Evolutionary conservation across 148 eudicot genomes (phyloP).

Genomic region (Euryodendron excelsum): DNA sequence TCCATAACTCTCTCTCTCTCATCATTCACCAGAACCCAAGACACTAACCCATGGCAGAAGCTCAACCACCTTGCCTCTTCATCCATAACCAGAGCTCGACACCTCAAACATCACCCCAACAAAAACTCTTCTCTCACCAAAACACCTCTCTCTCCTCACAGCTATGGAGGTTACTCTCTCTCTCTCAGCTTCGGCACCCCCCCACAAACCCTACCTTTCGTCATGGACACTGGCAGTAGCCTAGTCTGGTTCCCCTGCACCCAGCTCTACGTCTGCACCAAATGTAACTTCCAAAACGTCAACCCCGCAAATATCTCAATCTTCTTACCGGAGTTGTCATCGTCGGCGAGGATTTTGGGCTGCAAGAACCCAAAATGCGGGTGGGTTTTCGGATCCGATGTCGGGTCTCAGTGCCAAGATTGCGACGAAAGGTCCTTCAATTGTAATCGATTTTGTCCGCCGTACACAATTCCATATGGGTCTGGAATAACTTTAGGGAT

Average conservation of each 20-base stretch:
- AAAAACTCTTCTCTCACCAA: slow-evolving; percentile 16
- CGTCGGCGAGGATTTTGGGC: slow-evolving; percentile 43
- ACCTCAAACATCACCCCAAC: slow-evolving; percentile 46
- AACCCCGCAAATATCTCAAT: slow-evolving; percentile 30
- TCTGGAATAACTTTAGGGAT: slow-evolving; percentile 57
- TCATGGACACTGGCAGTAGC: slow-evolving; percentile 81
- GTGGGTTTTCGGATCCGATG: slow-evolving; percentile 38
- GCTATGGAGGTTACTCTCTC: slow-evolving; percentile 73
- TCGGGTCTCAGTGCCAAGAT: slow-evolving; percentile 31
- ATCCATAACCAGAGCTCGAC: slow-evolving; percentile 47
- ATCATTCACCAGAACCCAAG: slow-evolving; percentile 16
- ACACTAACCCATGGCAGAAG: slow-evolving; percentile 25
- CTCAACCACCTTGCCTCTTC: slow-evolving; percentile 40
- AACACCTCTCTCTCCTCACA: slow-evolving; percentile 43
- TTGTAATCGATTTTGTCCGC: slow-evolving; percentile 47
- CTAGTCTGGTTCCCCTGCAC: slow-evolving; percentile 79
- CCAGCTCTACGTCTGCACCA: slow-evolving; percentile 33
- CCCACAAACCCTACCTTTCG: slow-evolving; percentile 46
- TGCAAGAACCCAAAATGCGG: slow-evolving; percentile 58
- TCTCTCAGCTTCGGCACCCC: slow-evolving; percentile 64
- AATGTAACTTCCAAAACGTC: slow-evolving; percentile 36
- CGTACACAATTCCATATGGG: slow-evolving; percentile 51
- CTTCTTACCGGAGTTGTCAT: slow-evolving; percentile 47
- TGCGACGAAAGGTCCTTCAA: slow-evolving; percentile 22
- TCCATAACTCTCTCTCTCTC: slow-evolving; percentile 33